Evolutionary conservation across 169 alveolate genomes (phyloP), one percentile per base, ranked within the genome.

Genomic region (Babesia divergens): DNA sequence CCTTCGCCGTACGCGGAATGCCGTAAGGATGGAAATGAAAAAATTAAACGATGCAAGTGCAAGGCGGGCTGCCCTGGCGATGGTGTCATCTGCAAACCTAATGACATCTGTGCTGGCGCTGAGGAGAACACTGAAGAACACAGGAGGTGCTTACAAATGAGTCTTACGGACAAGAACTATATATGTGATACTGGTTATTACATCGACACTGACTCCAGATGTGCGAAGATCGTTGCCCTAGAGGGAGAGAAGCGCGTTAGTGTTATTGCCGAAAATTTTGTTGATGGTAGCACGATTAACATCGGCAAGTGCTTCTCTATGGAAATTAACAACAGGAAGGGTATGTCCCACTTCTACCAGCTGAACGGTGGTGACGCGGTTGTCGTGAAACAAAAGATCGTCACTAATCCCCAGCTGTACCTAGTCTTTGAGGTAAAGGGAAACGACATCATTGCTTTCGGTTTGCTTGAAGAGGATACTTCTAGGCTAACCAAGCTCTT

Each of bases 311-410:
- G 85, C 52, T 58, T 76, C 60, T 76, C 85, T 22, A 59, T 76
- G 31, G 58, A 47, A 38, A 37, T 76, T 14, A 76, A 76, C 66
- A 54, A 54, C 16, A 71, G 58, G 9, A 62, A 38, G 8, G 65
- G 52, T 14, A 35, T 34, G 68, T 59, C 77, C 20, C 46, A 32
- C 44, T 76, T 76, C 31, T 76, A 54, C 81, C 85, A 76, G 54
- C 18, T 60, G 53, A 76, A 76, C 74, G 47, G 76, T 53, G 85
- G 85, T 47, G 85, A 76, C 66, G 53, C 81, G 13, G 52, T 76
- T 24, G 59, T 49, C 42, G 75, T 76, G 28, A 51, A 49, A 38
- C 29, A 40, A 14, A 42, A 50, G 26, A 65, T 76, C 42, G 54
- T 29, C 26, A 66, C 65, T 40, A 43, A 22, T 16, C 50, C 49